These are phyloP conservation scores for Hypoxylon sp. DNA, from an alignment of 2,329 filamentous ascomycete species.

Conservation along the genomic window DNA sequence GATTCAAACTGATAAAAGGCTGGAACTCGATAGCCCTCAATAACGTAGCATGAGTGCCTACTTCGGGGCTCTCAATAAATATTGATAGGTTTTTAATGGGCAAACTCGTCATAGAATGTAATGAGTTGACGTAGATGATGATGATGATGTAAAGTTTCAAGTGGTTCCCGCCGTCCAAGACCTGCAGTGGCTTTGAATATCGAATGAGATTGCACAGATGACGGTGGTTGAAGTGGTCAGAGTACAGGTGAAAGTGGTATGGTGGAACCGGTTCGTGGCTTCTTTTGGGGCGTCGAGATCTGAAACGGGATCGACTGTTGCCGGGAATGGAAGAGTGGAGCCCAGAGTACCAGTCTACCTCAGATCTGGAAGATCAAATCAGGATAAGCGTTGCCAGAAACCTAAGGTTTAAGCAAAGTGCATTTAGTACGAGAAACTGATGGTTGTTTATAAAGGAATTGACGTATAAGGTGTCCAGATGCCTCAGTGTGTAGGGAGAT, in stretches of 20 bases:
- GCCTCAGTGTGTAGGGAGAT: neutral
- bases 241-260: neutral
- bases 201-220: neutral
- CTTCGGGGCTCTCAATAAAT: neutral
- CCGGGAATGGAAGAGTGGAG: constrained; percentile 13
- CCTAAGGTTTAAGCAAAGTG: neutral
- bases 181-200: neutral
- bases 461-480: neutral
- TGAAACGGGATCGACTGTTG: constrained; percentile 28
- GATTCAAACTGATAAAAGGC: neutral
- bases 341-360: constrained; percentile 2
- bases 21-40: neutral
- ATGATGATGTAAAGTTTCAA: neutral
- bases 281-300: constrained; percentile 9
- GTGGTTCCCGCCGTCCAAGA: neutral
- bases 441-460: neutral
- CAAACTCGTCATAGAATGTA: neutral
- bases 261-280: neutral
- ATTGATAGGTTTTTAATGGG: neutral
- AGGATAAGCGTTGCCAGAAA: neutral
- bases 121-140: constrained; percentile 1
- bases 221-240: neutral
- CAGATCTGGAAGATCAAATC: neutral
- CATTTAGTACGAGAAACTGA: neutral
- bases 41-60: neutral